Evolutionary conservation across 2,329 filamentous ascomycete species (phyloP).

Genomic region (Aspergillus bombycis): DNA sequence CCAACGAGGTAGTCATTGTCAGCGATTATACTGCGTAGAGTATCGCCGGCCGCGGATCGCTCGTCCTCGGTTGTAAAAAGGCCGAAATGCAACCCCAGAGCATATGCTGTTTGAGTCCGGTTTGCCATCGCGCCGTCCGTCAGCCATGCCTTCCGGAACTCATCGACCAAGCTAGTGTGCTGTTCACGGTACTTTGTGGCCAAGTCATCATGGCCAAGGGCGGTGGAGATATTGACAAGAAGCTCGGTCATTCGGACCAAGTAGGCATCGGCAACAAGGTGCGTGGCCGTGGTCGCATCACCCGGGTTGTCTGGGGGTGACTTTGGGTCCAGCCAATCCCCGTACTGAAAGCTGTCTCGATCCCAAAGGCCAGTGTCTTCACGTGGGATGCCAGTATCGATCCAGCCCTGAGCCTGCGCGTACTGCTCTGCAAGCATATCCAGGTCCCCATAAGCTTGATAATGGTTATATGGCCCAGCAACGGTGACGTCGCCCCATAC

Average conservation of each 20-base stretch:
- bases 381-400: conserved; percentile 14
- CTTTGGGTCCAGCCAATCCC: conserved; percentile 44
- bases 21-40: conserved; percentile 5
- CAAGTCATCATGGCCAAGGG: conserved; percentile 17
- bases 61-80: conserved; percentile 19
- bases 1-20: conserved; percentile 30
- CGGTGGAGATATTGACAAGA: conserved; percentile 29
- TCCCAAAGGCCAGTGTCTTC: conserved; percentile 16
- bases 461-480: conserved; percentile 37
- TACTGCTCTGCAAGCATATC: conserved; percentile 29
- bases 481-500: conserved; percentile 44
- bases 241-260: conserved; percentile 36
- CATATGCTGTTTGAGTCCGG: conserved; percentile 35
- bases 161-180: conserved; percentile 16
- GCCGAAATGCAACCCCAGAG: conserved; percentile 33
- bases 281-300: conserved; percentile 30
- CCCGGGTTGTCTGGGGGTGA: conserved; percentile 36
- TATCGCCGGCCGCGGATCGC: not conserved
- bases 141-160: conserved; percentile 33
- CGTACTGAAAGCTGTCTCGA: conserved; percentile 30
- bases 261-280: conserved; percentile 39
- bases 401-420: conserved; percentile 12
- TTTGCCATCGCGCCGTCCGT: conserved; percentile 27
- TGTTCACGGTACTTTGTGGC: conserved; percentile 18
- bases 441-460: conserved; percentile 33